phyloP scores from a whole-genome alignment of 202 grass and related monocot species.

The Elaeis oleifera region DNA sequence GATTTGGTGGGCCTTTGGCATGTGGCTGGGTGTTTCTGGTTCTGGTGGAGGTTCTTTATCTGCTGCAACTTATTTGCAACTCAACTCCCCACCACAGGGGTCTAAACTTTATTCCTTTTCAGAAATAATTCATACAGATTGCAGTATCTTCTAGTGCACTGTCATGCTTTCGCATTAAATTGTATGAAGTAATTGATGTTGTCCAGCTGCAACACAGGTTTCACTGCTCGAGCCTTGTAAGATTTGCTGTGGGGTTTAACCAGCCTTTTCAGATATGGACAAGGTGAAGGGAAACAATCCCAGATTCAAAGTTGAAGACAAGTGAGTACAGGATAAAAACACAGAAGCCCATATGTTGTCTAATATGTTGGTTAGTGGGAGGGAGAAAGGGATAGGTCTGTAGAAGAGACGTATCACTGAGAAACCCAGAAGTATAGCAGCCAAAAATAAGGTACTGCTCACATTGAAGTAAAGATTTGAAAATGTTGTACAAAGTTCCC shows the following conservation, averaged over 20 bases:
- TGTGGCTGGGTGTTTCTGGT: background rate
- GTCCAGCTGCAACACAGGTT: background rate
- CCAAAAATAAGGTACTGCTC: background rate
- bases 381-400: background rate
- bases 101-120: slow-evolving; percentile 15
- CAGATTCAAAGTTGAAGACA: background rate
- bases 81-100: background rate
- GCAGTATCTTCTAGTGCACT: slow-evolving; percentile 6
- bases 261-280: background rate
- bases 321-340: background rate
- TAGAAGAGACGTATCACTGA: no score
- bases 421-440: no score
- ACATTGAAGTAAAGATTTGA: background rate
- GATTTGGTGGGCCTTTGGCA: slow-evolving; percentile 7
- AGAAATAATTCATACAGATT: slow-evolving; percentile 16
- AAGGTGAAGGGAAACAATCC: background rate
- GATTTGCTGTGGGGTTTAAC: background rate
- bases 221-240: background rate
- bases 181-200: background rate
- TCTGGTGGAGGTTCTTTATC: no score
- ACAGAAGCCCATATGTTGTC: background rate
- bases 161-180: background rate
- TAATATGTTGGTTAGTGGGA: background rate
- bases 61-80: background rate
- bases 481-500: slow-evolving; percentile 8